phyloP scores from a whole-genome alignment of 2,329 filamentous ascomycete genomes.

The Alternaria metachromatica region DNA sequence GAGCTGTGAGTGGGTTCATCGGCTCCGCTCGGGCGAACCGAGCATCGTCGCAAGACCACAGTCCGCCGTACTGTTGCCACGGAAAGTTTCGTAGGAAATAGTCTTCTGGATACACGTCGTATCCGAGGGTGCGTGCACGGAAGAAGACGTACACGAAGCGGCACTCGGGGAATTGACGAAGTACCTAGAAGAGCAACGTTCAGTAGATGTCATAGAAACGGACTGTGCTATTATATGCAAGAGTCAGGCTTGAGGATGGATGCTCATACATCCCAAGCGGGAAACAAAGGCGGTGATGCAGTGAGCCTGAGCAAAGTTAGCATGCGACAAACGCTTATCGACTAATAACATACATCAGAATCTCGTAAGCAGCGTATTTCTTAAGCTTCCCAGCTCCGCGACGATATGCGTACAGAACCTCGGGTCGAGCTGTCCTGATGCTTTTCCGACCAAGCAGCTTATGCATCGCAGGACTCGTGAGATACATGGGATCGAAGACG shows the following conservation, averaged over 20 bases:
- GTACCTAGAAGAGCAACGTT: slow-evolving; percentile 38
- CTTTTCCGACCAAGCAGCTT: slow-evolving; percentile 61
- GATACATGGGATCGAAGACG: slow-evolving; percentile 88
- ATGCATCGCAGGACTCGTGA: slow-evolving; percentile 68
- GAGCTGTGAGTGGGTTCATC: slow-evolving; percentile 30
- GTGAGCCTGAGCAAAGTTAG: slow-evolving; percentile 39
- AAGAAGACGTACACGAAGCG: slow-evolving; percentile 50
- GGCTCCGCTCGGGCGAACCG: slow-evolving; percentile 44
- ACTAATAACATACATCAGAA: slow-evolving; percentile 67
- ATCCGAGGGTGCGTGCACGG: slow-evolving; percentile 45
- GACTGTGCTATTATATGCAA: slow-evolving; percentile 1
- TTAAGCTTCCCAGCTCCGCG: slow-evolving; percentile 71
- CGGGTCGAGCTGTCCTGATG: slow-evolving; percentile 62
- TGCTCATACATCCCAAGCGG: slow-evolving; percentile 51
- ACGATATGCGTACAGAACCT: slow-evolving; percentile 68
- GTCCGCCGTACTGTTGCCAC: slow-evolving; percentile 47
- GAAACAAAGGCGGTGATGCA: slow-evolving; percentile 47
- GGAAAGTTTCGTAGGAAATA: slow-evolving; percentile 47
- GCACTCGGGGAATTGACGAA: slow-evolving; percentile 46
- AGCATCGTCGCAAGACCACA: slow-evolving; percentile 47
- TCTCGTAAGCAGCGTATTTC: slow-evolving; percentile 78
- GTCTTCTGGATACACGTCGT: slow-evolving; percentile 49
- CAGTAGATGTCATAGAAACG: slow-evolving; percentile 24
- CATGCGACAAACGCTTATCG: not conserved
- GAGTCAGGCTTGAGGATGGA: slow-evolving; percentile 3